These are phyloP conservation scores for Eutrema heterophyllum DNA, from an alignment of 345 rosid genomes.

Conservation along the genomic window DNA sequence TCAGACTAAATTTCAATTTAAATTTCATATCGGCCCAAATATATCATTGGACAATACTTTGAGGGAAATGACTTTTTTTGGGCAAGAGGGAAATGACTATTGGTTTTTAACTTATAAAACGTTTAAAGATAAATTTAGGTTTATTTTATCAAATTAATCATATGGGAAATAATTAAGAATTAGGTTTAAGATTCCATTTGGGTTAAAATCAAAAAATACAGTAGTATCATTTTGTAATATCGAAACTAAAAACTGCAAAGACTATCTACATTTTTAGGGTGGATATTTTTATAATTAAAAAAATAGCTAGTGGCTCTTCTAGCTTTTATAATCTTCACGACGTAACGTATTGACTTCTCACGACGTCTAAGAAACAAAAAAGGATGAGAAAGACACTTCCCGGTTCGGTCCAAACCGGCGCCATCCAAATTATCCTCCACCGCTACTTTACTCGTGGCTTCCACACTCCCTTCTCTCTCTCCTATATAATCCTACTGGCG, in stretches of 20 bases:
- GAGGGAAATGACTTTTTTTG: no score
- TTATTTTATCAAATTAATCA: no score
- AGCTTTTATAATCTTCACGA: neutral
- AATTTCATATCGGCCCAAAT: no score
- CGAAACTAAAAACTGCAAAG: neutral
- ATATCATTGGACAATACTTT: no score
- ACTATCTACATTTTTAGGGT: neutral
- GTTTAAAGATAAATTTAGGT: no score
- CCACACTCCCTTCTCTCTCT: slow-evolving; percentile 12
- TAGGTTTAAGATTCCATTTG: no score
- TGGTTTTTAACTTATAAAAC: no score
- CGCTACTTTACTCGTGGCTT: slow-evolving; percentile 19
- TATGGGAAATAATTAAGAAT: no score
- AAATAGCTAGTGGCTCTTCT: slow-evolving; percentile 21
- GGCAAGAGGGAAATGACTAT: no score
- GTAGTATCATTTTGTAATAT: neutral
- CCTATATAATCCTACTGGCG: neutral
- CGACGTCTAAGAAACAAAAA: slow-evolving; percentile 20
- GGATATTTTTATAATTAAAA: neutral
- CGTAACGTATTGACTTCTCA: slow-evolving; percentile 22
- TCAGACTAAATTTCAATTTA: no score
- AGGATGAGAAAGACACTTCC: neutral
- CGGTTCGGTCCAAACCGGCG: slow-evolving; percentile 18
- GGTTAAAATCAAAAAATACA: neutral
- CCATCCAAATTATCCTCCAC: slow-evolving; percentile 6